Evolutionary conservation across 345 rosid species (phyloP).

Genomic region (Anacardium occidentale): DNA sequence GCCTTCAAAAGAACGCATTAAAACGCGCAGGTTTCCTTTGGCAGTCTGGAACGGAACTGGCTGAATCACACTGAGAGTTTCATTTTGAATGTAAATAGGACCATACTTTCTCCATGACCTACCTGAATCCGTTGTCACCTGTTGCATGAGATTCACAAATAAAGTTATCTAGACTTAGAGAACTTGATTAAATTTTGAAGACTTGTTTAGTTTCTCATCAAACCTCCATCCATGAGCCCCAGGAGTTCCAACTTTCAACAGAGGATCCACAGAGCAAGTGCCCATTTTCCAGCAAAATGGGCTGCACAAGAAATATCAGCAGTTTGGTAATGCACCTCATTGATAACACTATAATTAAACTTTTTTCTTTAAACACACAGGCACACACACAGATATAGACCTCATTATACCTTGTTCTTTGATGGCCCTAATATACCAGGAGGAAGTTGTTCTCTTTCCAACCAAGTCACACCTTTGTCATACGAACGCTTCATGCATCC

Average conservation of each 20-base stretch:
- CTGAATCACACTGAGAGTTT: constrained; percentile 83
- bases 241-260: constrained; percentile 91
- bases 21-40: constrained; percentile 56
- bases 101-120: constrained; percentile 82
- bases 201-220: constrained; percentile 14
- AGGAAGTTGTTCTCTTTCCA: constrained; percentile 80
- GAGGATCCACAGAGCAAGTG: constrained; percentile 84
- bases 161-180: constrained; percentile 13
- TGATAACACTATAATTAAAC: constrained; percentile 5
- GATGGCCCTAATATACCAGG: constrained; percentile 85
- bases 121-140: constrained; percentile 76
- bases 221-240: constrained; percentile 98
- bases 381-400: not conserved
- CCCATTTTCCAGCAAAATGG: constrained; percentile 70
- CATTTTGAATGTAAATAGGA: constrained; percentile 65
- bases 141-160: constrained; percentile 23
- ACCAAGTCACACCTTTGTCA: constrained; percentile 79
- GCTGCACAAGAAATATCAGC: constrained; percentile 41
- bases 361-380: constrained; percentile 2
- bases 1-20: constrained; percentile 62
- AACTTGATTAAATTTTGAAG: constrained; percentile 15
- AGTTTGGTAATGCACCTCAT: constrained; percentile 1
- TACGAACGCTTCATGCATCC: constrained; percentile 91
- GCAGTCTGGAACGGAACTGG: constrained; percentile 78
- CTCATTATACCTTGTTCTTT: constrained; percentile 68